These are phyloP conservation scores for Phytophthora sp. DNA, from an alignment of 352 stramenopile species.

Conservation along the genomic window DNA sequence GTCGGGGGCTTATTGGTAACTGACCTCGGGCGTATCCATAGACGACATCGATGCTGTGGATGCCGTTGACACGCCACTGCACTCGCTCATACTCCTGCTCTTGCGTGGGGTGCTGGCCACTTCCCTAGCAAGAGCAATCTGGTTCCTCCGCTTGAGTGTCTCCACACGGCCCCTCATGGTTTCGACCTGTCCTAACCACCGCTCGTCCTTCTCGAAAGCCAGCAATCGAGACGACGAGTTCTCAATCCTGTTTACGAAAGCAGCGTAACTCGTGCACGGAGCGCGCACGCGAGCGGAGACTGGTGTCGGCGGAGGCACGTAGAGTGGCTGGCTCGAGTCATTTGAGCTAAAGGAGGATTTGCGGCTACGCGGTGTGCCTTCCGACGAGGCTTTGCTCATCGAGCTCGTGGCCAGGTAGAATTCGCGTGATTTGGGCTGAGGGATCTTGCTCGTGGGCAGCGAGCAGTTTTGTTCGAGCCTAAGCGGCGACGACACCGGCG, in stretches of 20 bases:
- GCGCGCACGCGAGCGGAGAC: slow-evolving; percentile 25
- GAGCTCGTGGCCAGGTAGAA: slow-evolving; percentile 26
- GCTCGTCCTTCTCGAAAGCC: slow-evolving; percentile 44
- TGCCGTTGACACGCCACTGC: slow-evolving; percentile 41
- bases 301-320: slow-evolving; percentile 29
- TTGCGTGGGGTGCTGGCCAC: slow-evolving; percentile 29
- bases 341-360: slow-evolving; percentile 12
- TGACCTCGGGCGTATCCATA: slow-evolving; percentile 35
- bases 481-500: neutral
- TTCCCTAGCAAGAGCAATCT: slow-evolving; percentile 28
- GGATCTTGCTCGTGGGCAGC: slow-evolving; percentile 32
- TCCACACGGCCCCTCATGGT: slow-evolving; percentile 40
- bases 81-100: slow-evolving; percentile 42
- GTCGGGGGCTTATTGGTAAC: slow-evolving; percentile 24
- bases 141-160: slow-evolving; percentile 35
- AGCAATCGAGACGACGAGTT: slow-evolving; percentile 38
- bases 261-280: slow-evolving; percentile 37
- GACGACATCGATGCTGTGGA: slow-evolving; percentile 42
- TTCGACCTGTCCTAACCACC: slow-evolving; percentile 41
- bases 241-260: slow-evolving; percentile 39
- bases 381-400: slow-evolving; percentile 10
- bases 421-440: slow-evolving; percentile 39
- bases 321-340: slow-evolving; percentile 8
- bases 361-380: slow-evolving; percentile 3
- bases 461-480: slow-evolving; percentile 6